phyloP scores from a whole-genome alignment of 768 basidiomycete species.

The Omphalotus guepiniiformis region DNA sequence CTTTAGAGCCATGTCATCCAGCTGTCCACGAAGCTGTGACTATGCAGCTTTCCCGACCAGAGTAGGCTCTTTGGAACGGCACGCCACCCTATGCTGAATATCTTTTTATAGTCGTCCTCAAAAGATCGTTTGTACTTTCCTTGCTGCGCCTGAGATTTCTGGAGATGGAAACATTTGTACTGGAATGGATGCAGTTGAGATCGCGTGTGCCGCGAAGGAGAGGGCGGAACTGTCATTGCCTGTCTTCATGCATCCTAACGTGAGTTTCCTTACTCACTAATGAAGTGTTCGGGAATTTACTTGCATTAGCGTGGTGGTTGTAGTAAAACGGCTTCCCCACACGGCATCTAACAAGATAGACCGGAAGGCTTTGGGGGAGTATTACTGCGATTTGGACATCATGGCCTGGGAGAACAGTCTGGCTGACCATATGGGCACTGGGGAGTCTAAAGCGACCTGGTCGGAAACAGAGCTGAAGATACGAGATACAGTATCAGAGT shows the following conservation, averaged over 20 bases:
- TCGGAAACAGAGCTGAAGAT: conserved; percentile 6
- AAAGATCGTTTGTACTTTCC: conserved; percentile 6
- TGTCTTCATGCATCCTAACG: conserved; percentile 6
- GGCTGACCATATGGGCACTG: not conserved
- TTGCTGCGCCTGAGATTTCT: not conserved
- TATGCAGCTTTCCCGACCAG: conserved; percentile 6
- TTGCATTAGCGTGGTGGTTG: conserved; percentile 1
- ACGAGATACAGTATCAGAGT: not conserved
- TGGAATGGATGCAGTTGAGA: conserved; percentile 1
- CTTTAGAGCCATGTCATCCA: conserved; percentile 2
- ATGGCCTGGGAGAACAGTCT: not conserved
- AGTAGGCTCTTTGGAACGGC: not conserved
- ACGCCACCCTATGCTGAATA: not conserved
- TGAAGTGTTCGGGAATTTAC: not conserved
- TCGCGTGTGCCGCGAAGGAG: not conserved
- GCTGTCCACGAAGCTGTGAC: conserved; percentile 3
- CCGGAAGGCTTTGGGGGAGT: conserved; percentile 1
- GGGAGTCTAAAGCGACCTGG: not conserved
- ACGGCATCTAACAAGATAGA: conserved; percentile 9
- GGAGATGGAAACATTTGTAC: conserved; percentile 1
- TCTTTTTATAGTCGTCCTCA: conserved; percentile 4
- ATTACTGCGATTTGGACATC: conserved; percentile 3
- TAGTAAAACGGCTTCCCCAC: conserved; percentile 4
- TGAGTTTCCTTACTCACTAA: not conserved
- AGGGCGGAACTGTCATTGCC: conserved; percentile 5